Evolutionary conservation across 1,284 basidiomycete genomes (phyloP), one percentile per base, ranked within the genome.

Genomic region (Termitomyces sp.): DNA sequence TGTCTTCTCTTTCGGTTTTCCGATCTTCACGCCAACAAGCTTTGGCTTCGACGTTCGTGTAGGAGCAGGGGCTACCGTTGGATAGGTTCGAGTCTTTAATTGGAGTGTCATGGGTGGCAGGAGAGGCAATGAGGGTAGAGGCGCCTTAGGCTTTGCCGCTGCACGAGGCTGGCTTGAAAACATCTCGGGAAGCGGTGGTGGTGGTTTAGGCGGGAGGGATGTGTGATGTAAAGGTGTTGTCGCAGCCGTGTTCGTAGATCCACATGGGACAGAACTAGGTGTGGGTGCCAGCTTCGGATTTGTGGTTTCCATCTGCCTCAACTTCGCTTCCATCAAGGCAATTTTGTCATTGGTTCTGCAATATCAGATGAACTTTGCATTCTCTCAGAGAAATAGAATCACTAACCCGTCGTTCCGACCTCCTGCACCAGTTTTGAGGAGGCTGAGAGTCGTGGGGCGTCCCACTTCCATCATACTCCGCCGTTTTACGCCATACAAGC

Each of bases 261-360:
- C 41, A 34, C 50, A 19, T 17, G 62, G 49, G 33, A 65, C 44
- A 47, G 15, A 58, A 19, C 62, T 54, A 12, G 65, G 45, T 21
- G 58, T 55, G 45, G 56, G 50, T 55, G 60, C 49, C 40, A 50
- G 55, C 41, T 59, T 63, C 19, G 66, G 67, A 51, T 70, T 66
- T 34, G 68, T 67, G 52, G 73, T 70, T 61, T 84, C 82, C 81
- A 97, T 83, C 59, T 91, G 82, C 8, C 84, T 82, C 19, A 98
- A 76, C 70, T 98, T 98, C 4, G 95, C 95, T 70, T 98, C 96
- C 80, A 98, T 89, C 58, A 89, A 84, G 1, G 94, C 93, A 62
- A 98, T 98, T 72, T 97, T 97, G 60, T 86, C 86, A 47, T 83
- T 77, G 1, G 91, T 94, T 54, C 92, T 94, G 62, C 36, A 53